Percentiles rank a stretch among this genome's conserved stretches.
Conservation (phyloP, 129 eudicot species). For the Arctium lappa region DNA sequence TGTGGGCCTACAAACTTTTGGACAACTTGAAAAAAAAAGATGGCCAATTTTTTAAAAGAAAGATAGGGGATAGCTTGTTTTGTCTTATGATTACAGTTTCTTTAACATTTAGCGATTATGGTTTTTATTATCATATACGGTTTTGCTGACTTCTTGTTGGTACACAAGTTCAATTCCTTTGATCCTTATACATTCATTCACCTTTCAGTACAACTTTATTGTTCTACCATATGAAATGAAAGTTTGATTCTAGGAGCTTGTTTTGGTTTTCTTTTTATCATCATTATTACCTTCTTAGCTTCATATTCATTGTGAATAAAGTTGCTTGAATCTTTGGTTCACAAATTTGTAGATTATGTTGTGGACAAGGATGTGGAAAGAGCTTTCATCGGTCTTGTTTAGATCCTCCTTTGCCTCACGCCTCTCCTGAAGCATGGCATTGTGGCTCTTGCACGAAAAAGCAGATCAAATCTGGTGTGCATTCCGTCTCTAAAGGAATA, state of each 20-base stretch:
- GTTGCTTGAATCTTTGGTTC: background rate
- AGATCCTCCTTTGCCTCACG: constrained; percentile 23
- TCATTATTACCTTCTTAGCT: background rate
- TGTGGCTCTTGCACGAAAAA: constrained; percentile 38
- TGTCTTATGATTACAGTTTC: background rate
- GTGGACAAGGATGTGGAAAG: constrained; percentile 39
- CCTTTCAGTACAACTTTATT: background rate
- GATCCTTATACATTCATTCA: background rate
- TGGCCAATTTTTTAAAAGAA: background rate
- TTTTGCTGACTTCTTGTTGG: background rate
- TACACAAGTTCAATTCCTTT: background rate
- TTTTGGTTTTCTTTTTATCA: background rate
- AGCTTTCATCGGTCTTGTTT: constrained; percentile 40
- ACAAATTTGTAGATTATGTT: constrained; percentile 28
- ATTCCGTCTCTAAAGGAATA: constrained; percentile 36
- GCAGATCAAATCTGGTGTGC: constrained; percentile 30
- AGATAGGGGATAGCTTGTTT: background rate
- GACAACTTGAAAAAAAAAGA: background rate
- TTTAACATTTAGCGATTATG: background rate
- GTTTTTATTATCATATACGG: background rate
- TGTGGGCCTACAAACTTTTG: background rate
- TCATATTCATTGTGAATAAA: background rate
- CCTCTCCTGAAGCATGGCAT: constrained; percentile 38
- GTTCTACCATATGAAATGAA: background rate
- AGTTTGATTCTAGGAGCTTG: background rate